Base-by-base conservation (phyloP, 1,139 yeast species). In the Yamadazyma jaroonii region DNA sequence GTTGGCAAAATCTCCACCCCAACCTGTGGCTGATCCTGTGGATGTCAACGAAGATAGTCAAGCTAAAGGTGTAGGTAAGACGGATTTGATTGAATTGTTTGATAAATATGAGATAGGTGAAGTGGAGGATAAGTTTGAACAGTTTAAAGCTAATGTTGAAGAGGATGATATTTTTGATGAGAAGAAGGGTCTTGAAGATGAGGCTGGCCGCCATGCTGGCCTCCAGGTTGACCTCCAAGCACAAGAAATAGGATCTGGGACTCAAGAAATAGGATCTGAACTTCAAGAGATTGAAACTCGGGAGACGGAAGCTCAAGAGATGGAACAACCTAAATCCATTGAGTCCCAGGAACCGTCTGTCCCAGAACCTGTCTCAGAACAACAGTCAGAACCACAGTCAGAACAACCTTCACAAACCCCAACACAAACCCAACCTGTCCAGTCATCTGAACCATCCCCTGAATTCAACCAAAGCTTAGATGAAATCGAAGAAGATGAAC, bases 31-130 rank as follows among this genome's bases (percentile, higher is more conserved):
- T 1, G 59, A 64, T 5, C 63, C 64, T 3, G 49, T 57, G 9
- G 59, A 61, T 0, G 47, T 50, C 11, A 55, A 44, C 3, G 48
- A 51, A 17, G 53, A 49, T 13, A 12, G 5, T 14, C 10, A n/a
- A n/a, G 25, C 25, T 10, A 23, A 23, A 10, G 30, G 20, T n/a
- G 14, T 24, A 6, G 27, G 22, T 10, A 8, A 29, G 20, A 54
- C 54, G 20, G 72, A 67, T 35, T 55, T 70, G 44, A 61, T 67
- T 29, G 72, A 62, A 9, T 50, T 69, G 28, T 65, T 69, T 45
- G 74, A 64, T 39, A 67, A 63, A 45, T 69, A 64, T 44, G 72
- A 68, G 40, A 48, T 67, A 5, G 51, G 49, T 9, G 37, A 38
- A 25, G 35, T 31, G 8, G 46, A 46, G 17, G 51, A 47, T 23